phyloP scores from a whole-genome alignment of 2,329 filamentous ascomycete genomes.

The Cytospora chrysosperma region DNA sequence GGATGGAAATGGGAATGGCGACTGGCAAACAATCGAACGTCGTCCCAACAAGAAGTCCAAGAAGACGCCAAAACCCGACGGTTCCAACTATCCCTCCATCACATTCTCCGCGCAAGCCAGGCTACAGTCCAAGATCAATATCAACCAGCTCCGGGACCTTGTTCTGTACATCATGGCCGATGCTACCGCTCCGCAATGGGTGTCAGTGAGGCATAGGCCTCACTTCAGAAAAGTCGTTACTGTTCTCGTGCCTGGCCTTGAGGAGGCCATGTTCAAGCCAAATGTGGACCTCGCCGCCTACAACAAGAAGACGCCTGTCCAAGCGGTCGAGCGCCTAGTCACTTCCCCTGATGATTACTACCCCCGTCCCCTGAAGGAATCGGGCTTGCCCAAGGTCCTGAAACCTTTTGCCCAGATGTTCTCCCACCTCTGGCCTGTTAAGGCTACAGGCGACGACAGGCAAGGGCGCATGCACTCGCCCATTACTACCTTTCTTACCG shows the following conservation, averaged over 20 bases:
- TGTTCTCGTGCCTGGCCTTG: conserved; percentile 88
- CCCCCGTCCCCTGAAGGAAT: conserved; percentile 51
- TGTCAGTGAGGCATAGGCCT: conserved; percentile 60
- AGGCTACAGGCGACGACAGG: conserved; percentile 81
- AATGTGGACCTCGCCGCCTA: conserved; percentile 50
- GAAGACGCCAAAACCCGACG: conserved; percentile 56
- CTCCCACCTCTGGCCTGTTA: conserved; percentile 83
- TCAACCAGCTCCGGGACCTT: conserved; percentile 62
- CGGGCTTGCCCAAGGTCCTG: conserved; percentile 53
- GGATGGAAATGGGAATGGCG: conserved; percentile 34
- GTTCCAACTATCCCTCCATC: conserved; percentile 59
- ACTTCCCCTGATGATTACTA: conserved; percentile 60
- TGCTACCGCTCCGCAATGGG: conserved; percentile 63
- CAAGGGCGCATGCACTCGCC: conserved; percentile 82
- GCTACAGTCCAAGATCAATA: conserved; percentile 60
- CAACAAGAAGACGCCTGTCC: conserved; percentile 34
- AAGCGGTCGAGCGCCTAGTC: conserved; percentile 36
- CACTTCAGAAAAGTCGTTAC: conserved; percentile 78
- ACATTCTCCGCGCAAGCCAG: conserved; percentile 57
- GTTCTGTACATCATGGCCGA: conserved; percentile 68
- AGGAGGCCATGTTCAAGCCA: conserved; percentile 83
- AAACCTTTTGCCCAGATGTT: conserved; percentile 79
- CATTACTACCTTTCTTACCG: conserved; percentile 77
- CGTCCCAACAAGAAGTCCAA: conserved; percentile 58
- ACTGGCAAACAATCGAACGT: conserved; percentile 52